Evolutionary conservation across 345 rosid species (phyloP), one percentile per base, ranked within the genome.

Genomic region (Erodium maritimum): DNA sequence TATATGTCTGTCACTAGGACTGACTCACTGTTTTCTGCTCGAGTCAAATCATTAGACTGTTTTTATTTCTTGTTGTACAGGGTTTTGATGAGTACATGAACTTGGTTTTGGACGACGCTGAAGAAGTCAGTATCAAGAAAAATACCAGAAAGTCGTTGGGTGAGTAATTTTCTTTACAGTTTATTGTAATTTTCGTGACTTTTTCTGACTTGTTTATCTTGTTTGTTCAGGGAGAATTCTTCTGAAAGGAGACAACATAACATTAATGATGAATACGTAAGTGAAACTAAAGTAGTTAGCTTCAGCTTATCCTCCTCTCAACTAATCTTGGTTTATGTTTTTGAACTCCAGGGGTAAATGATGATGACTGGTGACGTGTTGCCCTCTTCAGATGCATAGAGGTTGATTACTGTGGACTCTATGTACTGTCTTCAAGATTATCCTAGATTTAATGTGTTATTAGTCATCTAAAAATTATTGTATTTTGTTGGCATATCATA

Each of bases 61-160:
- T 12, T 37, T 23, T 11, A 29, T 22, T 71, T 65, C n/a, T n/a
- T 17, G 50, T 50, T 62, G 19, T 50, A 22, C 74, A 89, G 99
- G 99, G 97, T 1, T 90, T 93, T 65, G 97, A 87, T 59, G 99
- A 93, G 69, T 90, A 93, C 81, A 93, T 93, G 99, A 93, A 93
- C 66, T 74, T 93, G 60, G 99, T 93, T 37, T 72, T 90, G 65
- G 99, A 90, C n/a, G 99, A 93, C 22, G 97, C 99, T 25, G 99
- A 93, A 71, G 95, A 93, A 77, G 95, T 93, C 66, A 83, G 71
- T 59, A 24, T 93, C 69, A 93, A 90, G 85, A 93, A 87, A 61
- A 87, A 85, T 71, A 87, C 79, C 50, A 85, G 86, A 72, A 89
- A 93, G 73, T 64, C 90, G 53, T 73, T 93, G 51, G 99, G 94